Base-by-base conservation (phyloP, 2,329 filamentous ascomycete species). In the Leptographium wingfieldii region DNA sequence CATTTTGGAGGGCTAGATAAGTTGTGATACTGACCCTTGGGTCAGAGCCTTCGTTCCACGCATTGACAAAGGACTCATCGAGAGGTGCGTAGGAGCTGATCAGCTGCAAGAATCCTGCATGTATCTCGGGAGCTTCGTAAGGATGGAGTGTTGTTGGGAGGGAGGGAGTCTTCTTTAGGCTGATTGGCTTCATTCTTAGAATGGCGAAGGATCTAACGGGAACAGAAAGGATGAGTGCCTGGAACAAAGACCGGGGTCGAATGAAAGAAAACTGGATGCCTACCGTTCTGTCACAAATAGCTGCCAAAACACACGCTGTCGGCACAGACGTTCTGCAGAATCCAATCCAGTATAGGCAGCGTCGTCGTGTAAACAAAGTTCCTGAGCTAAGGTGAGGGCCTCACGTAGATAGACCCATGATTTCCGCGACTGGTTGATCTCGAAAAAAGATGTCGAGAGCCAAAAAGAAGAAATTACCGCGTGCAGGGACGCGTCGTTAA, bases 401-500 rank as follows among this genome's bases (percentile, higher is more conserved):
- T 85, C 81, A 54, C 81, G 75, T 5, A 86, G 72, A 66, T 83
- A 82, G 56, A 81, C 77, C 82, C 82, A 85, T 3, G 81, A 81
- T 57, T 82, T 83, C 63, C 80, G 80, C 63, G 80, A 79, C 66
- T 81, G 79, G 63, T 82, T 82, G 53, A 85, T 74, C 65, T 82
- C 82, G 67, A 84, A 84, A 65, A 81, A 83, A 61, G 79, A 79
- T 0, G 80, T 81, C 56, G 79, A 82, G 54, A 83, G 74, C 70
- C 83, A 82, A 70, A 83, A 85, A 0, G 81, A 84, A 3, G 81
- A 84, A 53, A 83, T 77, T n/a, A 85, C 76, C 2, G 80, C 80
- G 59, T 73, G 73, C 9, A 83, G 69, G 0, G 79, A 78, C 12
- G 77, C 73, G 56, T 77, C 78, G 65, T 84, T 81, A 54, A 81